Conservation (phyloP, 306 rosid genomes). For the Corylus avellana region DNA sequence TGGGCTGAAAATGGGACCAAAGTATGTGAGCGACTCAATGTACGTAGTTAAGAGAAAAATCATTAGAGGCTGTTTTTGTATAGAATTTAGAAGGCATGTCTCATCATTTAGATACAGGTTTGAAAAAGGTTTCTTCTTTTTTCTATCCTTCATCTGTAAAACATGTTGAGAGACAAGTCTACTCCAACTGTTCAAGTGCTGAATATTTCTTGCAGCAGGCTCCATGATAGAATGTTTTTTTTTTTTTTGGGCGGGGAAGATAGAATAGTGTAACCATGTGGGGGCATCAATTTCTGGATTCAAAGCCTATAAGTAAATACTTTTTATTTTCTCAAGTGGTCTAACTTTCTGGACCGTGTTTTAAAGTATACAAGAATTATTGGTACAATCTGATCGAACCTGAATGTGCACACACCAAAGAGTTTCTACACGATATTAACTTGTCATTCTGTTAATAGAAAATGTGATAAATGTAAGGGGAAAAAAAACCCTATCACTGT, state of each 20-base stretch:
- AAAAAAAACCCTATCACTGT: no score
- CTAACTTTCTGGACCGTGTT: background rate
- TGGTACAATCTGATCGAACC: background rate
- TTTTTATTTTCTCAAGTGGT: background rate
- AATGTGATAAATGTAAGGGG: no score
- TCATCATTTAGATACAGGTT: no score
- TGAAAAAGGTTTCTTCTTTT: no score
- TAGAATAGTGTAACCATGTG: background rate
- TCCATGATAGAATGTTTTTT: background rate
- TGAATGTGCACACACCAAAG: background rate
- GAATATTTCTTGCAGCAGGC: background rate
- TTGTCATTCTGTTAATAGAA: no score
- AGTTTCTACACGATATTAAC: no score
- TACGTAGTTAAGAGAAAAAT: constrained; percentile 47
- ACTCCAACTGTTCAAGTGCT: background rate
- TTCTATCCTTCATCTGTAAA: no score
- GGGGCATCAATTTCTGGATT: background rate
- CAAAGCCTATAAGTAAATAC: background rate
- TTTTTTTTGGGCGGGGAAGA: background rate
- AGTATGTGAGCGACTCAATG: constrained; percentile 62
- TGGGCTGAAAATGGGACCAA: constrained; percentile 79
- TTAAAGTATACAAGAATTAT: background rate
- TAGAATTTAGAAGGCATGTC: no score
- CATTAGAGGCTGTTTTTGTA: no score
- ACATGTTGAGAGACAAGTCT: no score